Base-by-base conservation (phyloP, 2,329 filamentous ascomycete genomes). In the Teratosphaeria pseudoeucalypti region DNA sequence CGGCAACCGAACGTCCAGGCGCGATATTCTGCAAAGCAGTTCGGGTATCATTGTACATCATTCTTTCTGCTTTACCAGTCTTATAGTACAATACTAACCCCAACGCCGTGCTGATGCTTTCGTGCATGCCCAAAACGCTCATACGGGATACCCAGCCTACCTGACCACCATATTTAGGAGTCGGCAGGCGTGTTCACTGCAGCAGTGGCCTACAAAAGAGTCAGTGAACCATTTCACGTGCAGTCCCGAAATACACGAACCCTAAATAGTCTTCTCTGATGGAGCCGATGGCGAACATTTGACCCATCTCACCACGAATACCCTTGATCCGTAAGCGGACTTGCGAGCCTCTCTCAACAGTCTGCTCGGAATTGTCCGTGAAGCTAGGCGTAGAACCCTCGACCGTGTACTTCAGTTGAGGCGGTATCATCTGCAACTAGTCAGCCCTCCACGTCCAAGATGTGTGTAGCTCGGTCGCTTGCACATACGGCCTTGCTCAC, bases 301-400 rank as follows among this genome's bases (percentile, higher is more conserved):
- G 88, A 63, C 90, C 90, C 57, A 97, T 90, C 73, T 97, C 94
- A 64, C 89, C 92, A 75, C 95, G 85, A 56, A 92, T 89, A 75
- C 94, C 94, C 68, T 96, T 90, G 64, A 99, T 87, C 77, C 96
- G 96, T 65, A 97, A 85, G 54, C 94, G 89, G 64, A 99, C 85
- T 68, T 96, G 92, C 16, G 92, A 95, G 55, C 91, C 90, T 61
- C 91, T 90, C 76, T 97, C 92, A 70, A 99, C 95, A 39, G 91
- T 87, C 65, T 92, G 90, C 65, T 96, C 94, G 63, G 89, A 90
- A 69, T 96, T 92, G 74, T 99, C 92, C 47, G 92, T 96, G 75
- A 91, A 99, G 70, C 95, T 90, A 2, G 92, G 91, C n/a, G 94
- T 94, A 43, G 92, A 96, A 57, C 92, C 92, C 68, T 96, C 96